Percentiles rank a stretch among this genome's conserved stretches.
Conservation (phyloP, 345 rosid genomes). For the Schrenkiella parvula region DNA sequence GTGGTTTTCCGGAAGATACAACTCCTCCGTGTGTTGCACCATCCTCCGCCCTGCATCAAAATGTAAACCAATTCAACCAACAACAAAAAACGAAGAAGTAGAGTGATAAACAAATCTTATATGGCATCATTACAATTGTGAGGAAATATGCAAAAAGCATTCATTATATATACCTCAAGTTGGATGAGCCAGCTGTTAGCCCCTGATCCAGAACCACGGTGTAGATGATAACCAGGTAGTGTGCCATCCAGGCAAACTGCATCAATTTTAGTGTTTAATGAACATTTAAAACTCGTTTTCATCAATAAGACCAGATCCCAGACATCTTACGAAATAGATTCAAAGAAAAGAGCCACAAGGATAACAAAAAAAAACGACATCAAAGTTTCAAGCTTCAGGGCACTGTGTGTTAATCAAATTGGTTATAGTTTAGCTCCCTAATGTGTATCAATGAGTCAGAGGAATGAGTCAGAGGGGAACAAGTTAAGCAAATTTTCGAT, state of each 20-base stretch:
- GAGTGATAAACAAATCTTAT: neutral
- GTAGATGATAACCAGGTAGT: conserved; percentile 79
- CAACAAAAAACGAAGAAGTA: neutral
- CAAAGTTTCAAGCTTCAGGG: neutral
- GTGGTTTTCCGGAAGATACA: conserved; percentile 74
- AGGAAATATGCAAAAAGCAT: neutral
- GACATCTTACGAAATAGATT: neutral
- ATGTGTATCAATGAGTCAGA: neutral
- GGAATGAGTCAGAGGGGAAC: too few species aligned
- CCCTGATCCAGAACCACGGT: conserved; percentile 71
- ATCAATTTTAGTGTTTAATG: neutral
- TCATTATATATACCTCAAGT: conserved; percentile 54
- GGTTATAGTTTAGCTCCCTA: neutral
- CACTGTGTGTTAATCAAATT: neutral
- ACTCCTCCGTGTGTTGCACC: conserved; percentile 61
- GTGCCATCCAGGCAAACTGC: conserved; percentile 91
- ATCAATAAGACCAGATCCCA: neutral
- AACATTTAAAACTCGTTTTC: neutral
- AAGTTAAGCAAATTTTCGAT: neutral
- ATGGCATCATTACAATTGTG: neutral
- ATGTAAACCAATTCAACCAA: neutral
- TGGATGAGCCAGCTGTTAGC: conserved; percentile 79
- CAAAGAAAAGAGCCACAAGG: neutral
- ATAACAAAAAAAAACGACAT: neutral
- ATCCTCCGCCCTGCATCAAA: conserved; percentile 81